Evolutionary conservation across 768 basidiomycete genomes (phyloP), one percentile per base, ranked within the genome.

Genomic region (Amanita phalloides): DNA sequence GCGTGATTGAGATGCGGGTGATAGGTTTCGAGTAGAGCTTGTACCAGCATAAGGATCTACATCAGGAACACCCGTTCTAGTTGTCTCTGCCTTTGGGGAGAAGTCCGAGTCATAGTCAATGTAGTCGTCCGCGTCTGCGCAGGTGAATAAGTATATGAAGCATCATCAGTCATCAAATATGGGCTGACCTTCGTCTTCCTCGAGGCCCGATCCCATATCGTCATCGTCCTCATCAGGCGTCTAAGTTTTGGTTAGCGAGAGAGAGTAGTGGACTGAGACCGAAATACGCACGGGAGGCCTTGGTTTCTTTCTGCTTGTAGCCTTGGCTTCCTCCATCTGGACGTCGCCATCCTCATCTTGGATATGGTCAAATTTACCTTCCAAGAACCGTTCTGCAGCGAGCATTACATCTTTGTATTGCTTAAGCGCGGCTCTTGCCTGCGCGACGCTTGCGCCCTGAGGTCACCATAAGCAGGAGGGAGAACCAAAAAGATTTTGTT

Each of bases 11-110:
- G 43, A 49, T 17, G 48, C 55, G 51, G 54, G 39, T 53, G 47
- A 6, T 53, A 8, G 10, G n/a, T 45, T 33, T 30, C 25, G n/a
- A 46, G 21, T 30, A 11, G 39, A 32, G 33, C 13, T 33, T 13
- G 11, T 66, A 80, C 91, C 90, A 56, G 90, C 82, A 64, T 96
- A 96, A 9, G 93, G 93, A 68, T 96, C 93, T 9, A 84, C 84
- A 60, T 84, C 79, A 3, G 71, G 62, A 23, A 73, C 71, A 14
- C 66, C 69, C 36, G 69, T 70, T 38, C 66, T 64, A 25, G 62
- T 48, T n/a, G 53, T 59, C 49, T 71, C 70, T 26, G 63, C 64
- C 53, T 70, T 71, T 4, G 66, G 64, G 49, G 82, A 84, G 62
- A 75, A 82, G 64, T 91, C 90, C 43, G 84, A 88, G 65, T 92